Evolutionary conservation across 768 basidiomycete genomes (phyloP), one percentile per base, ranked within the genome.

Genomic region (Piloderma croceum): DNA sequence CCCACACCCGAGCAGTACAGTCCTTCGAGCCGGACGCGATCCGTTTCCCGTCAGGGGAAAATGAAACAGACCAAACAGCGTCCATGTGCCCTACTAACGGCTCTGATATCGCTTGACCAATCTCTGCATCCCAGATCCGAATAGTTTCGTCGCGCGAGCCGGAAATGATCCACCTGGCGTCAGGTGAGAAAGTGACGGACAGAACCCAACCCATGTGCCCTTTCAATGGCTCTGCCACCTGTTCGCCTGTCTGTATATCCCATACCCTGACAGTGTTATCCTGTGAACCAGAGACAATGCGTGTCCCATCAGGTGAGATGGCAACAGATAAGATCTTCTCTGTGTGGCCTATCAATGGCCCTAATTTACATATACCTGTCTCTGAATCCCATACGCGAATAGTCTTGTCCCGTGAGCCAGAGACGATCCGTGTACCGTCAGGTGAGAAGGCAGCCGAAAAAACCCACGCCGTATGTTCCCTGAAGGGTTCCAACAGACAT

Each of bases 81-180:
- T 13, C 17, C 27, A 22, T 42, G 31, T 44, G 43, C 7, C 27
- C 38, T 9, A 9, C 12, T 19, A 49, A 31, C 7, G 33, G 31
- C 17, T 24, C 24, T 34, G 19, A 62, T 11, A 39, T 6, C 15
- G 19, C 38, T 15, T 60, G 60, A 43, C 70, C 68, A 20, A 23
- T 35, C 11, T 23, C 13, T n/a, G 38, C 27, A 31, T 46, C 38
- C 56, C 56, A 58, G 7, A 55, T 11, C 21, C 40, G 18, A 3
- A 46, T 29, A 11, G 24, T 38, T n/a, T 13, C 13, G 35, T 72
- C 70, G 17, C 64, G 48, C 18, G 61, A 62, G 3, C 67, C 70
- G 13, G 69, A 69, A 27, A 64, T 67, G 27, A 74, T 57, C 29
- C 63, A 51, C 34, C 60, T 56, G 3, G 67, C 68, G 49, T 71